Base-by-base conservation (phyloP, 2,329 filamentous ascomycete species). In the Emericellopsis cladophorae region DNA sequence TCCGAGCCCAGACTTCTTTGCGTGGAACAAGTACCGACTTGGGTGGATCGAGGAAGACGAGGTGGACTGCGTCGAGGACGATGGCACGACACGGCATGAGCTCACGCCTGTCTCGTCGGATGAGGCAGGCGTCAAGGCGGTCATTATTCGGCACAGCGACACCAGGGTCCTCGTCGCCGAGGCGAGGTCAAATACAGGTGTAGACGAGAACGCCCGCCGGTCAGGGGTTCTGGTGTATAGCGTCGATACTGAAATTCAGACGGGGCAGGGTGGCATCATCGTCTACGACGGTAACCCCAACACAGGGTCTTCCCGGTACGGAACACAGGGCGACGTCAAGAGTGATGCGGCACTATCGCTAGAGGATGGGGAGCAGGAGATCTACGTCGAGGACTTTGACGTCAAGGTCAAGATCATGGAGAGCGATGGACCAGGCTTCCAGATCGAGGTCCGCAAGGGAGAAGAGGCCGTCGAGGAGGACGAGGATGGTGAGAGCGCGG, bases 11-110 rank as follows among this genome's bases (percentile, higher is more conserved):
- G 58, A 62, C 31, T 62, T 54, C 39, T 61, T 63, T 29, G 55
- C 55, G 3, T 63, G 60, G 59, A 52, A 62, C 41, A 61, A 62
- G 48, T 63, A 59, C 59, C 49, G 56, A 26, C 46, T 62, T 21
- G 59, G 59, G 15, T 63, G 60, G 60, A 42, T 63, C 5, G 39
- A 42, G 1, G 59, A 63, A 21, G 42, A 48, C 2, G 50, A 56
- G 24, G 18, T 63, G 15, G 55, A 56, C n/a, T 63, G 60, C 37
- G 43, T 61, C 15, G 37, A 45, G 2, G 39, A 40, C 1, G 18
- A 37, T 3, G 53, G 51, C 3, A 52, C 46, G 3, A 60, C 42
- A 4, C 48, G 48, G 9, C 58, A 62, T 37, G 49, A 39, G 1
- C 49, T 40, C 11, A 23, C 7, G 15, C 39, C 39, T 5, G 26